Conservation (phyloP, 1,139 yeast genomes). For the Eremothecium coryli region DNA sequence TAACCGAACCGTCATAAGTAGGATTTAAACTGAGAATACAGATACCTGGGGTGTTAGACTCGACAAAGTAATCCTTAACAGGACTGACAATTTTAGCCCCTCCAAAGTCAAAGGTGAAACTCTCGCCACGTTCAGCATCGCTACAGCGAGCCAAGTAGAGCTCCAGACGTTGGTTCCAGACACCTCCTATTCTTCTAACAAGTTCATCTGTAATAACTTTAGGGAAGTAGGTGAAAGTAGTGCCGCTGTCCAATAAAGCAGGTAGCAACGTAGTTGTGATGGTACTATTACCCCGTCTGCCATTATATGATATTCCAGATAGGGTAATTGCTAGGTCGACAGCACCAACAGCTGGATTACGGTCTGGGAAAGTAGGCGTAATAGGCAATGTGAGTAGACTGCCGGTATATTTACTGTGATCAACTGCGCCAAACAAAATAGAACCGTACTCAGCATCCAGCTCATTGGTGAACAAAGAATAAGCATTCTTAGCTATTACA, state of each 20-base stretch:
- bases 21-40: constrained; percentile 33
- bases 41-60: constrained; percentile 11
- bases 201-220: constrained; percentile 24
- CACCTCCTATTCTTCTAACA: constrained; percentile 32
- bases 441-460: constrained; percentile 36
- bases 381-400: constrained; percentile 39
- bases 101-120: constrained; percentile 42
- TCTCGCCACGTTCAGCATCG: constrained; percentile 15
- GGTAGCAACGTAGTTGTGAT: constrained; percentile 26
- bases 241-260: constrained; percentile 44
- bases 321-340: constrained; percentile 41
- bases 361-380: background rate
- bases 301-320: constrained; percentile 30
- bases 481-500: constrained; percentile 42
- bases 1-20: constrained; percentile 28
- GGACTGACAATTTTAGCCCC: constrained; percentile 44
- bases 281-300: constrained; percentile 9
- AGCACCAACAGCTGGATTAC: constrained; percentile 29
- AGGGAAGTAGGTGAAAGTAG: constrained; percentile 40
- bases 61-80: constrained; percentile 33
- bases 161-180: constrained; percentile 30
- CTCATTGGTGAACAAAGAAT: constrained; percentile 45
- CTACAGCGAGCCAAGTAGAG: constrained; percentile 33
- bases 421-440: constrained; percentile 51
- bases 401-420: constrained; percentile 44